phyloP scores from a whole-genome alignment of 371 early-diverging fungal species.

The Gilbertella persicaria region DNA sequence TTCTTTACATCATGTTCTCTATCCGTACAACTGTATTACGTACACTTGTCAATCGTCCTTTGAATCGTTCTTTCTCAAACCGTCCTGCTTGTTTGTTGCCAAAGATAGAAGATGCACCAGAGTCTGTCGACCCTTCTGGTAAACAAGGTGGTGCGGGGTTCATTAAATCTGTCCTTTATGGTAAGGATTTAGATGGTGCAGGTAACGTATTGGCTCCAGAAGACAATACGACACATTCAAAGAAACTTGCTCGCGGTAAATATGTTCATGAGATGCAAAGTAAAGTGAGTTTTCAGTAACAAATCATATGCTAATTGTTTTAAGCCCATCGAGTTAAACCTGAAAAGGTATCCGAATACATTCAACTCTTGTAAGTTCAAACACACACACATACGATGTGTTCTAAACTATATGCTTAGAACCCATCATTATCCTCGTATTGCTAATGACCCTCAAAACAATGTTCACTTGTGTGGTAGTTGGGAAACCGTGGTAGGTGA shows the following conservation, averaged over 20 bases:
- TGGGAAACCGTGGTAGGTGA: slow-evolving; percentile 88
- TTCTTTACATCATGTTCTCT: too few relatives aligned
- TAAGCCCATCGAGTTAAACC: slow-evolving; percentile 83
- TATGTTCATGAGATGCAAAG: slow-evolving; percentile 86
- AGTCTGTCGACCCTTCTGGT: neutral
- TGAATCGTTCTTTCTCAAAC: slow-evolving; percentile 3
- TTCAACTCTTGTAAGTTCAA: slow-evolving; percentile 60
- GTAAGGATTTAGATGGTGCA: slow-evolving; percentile 53
- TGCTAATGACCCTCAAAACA: slow-evolving; percentile 70
- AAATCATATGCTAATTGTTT: slow-evolving; percentile 15
- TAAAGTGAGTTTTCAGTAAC: too few relatives aligned
- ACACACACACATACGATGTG: too few relatives aligned
- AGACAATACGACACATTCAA: slow-evolving; percentile 65
- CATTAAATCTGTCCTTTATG: slow-evolving; percentile 66
- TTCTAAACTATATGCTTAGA: neutral
- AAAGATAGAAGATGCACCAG: slow-evolving; percentile 9
- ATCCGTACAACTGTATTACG: neutral
- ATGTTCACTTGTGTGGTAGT: slow-evolving; percentile 84
- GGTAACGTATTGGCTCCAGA: slow-evolving; percentile 33
- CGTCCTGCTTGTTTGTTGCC: neutral
- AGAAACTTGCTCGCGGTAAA: slow-evolving; percentile 83
- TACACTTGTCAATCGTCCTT: neutral
- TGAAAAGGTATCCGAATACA: slow-evolving; percentile 84
- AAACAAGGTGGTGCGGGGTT: slow-evolving; percentile 32
- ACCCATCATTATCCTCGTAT: slow-evolving; percentile 75